A percentile compares a stretch with the other conserved stretches of the same genome.
phyloP scores from a whole-genome alignment of 352 stramenopile genomes.

The Saprolegnia diclina region DNA sequence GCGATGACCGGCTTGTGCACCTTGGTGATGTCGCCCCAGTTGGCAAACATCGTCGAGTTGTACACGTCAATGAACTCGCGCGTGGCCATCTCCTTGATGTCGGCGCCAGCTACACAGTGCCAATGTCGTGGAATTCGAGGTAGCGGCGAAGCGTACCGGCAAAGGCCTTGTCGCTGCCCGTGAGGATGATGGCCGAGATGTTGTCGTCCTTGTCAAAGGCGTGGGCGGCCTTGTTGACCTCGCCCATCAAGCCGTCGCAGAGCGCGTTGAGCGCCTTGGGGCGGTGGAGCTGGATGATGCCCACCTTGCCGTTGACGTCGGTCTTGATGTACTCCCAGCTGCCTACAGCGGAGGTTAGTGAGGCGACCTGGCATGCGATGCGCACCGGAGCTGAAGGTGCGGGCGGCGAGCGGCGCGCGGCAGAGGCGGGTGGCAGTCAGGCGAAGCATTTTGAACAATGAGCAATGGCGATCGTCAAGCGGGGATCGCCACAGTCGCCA shows the following conservation, averaged over 20 bases:
- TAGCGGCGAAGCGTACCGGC: slow-evolving; percentile 41
- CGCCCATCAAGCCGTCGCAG: slow-evolving; percentile 90
- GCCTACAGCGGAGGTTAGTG: slow-evolving; percentile 35
- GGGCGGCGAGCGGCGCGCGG: background rate
- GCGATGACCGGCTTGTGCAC: slow-evolving; percentile 93
- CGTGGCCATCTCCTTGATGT: slow-evolving; percentile 96
- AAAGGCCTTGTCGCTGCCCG: slow-evolving; percentile 95
- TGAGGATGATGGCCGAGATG: slow-evolving; percentile 95
- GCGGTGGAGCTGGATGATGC: slow-evolving; percentile 93
- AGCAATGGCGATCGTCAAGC: background rate
- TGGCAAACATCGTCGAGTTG: slow-evolving; percentile 94
- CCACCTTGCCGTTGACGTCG: slow-evolving; percentile 86
- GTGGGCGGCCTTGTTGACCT: slow-evolving; percentile 91
- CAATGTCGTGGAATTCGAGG: background rate
- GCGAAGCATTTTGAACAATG: background rate
- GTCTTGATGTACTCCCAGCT: slow-evolving; percentile 85
- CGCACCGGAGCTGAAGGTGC: slow-evolving; percentile 14
- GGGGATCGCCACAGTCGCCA: background rate
- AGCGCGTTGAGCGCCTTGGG: slow-evolving; percentile 97
- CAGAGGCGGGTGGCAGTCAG: background rate
- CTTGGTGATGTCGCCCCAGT: slow-evolving; percentile 95
- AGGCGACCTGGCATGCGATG: too few species aligned
- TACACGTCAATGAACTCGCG: slow-evolving; percentile 92
- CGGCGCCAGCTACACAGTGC: slow-evolving; percentile 68
- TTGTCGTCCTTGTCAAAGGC: slow-evolving; percentile 90